Evolutionary conservation across 1,139 yeast species (phyloP).

Genomic region (Geotrichum candidum): DNA sequence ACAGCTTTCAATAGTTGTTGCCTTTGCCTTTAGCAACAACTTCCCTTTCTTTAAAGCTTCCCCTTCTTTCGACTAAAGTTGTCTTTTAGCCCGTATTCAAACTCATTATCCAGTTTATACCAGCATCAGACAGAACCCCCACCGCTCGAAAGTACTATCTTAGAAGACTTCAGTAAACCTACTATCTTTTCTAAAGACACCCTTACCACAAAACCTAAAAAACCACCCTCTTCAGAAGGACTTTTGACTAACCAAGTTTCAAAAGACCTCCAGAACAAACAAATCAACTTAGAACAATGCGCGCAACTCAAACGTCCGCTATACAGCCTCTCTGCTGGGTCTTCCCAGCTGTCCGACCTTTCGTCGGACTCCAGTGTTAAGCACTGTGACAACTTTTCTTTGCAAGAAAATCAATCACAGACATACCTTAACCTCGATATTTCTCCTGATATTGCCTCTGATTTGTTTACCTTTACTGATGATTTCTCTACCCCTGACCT

Average conservation of each 20-base stretch:
- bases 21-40: not conserved
- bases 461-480: conserved; percentile 7
- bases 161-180: not conserved
- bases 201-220: conserved; percentile 5
- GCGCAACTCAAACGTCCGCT: not conserved
- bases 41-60: not conserved
- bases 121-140: conserved; percentile 6
- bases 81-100: conserved; percentile 11
- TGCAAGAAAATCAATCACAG: not conserved
- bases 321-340: not conserved
- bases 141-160: conserved; percentile 8
- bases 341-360: not conserved
- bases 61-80: conserved; percentile 5
- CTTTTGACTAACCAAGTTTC: not conserved
- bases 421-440: not conserved
- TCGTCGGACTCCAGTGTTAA: not conserved
- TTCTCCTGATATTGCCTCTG: conserved; percentile 9
- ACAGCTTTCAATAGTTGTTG: not conserved
- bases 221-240: conserved; percentile 4
- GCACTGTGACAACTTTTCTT: not conserved
- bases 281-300: not conserved
- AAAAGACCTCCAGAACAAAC: not conserved
- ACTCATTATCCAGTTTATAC: conserved; percentile 9
- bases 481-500: conserved; percentile 2
- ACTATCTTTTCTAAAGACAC: not conserved